phyloP scores from a whole-genome alignment of 2,329 filamentous ascomycete species.

The Diplodia seriata region DNA sequence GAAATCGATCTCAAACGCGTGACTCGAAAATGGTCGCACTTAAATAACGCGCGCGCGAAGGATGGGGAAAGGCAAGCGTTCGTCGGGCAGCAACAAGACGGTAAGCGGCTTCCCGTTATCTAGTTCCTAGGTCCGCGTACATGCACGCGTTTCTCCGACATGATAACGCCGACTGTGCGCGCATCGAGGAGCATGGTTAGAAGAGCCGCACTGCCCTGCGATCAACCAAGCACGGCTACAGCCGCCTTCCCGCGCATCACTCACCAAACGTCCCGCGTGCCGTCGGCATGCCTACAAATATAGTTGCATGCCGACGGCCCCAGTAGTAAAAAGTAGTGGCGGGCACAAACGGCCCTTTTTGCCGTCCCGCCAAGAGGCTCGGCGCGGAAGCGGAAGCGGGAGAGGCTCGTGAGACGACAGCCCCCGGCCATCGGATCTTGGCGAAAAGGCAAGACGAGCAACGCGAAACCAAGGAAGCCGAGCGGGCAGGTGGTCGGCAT shows the following conservation, averaged over 20 bases:
- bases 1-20: neutral
- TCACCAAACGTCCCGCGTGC: neutral
- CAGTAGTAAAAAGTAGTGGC: neutral
- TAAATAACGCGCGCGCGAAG: neutral
- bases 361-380: slow-evolving; percentile 8
- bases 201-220: neutral
- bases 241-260: neutral
- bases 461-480: neutral
- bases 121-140: neutral
- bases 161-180: neutral
- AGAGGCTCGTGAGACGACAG: neutral
- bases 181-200: too few relatives aligned
- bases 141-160: neutral
- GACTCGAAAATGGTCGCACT: neutral
- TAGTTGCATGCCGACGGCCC: neutral
- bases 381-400: neutral
- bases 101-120: neutral
- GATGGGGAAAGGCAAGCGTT: neutral
- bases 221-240: neutral
- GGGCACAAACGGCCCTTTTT: neutral
- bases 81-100: neutral
- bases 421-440: neutral
- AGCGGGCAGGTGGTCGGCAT: neutral
- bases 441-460: neutral
- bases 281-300: neutral